Evolutionary conservation across 148 eudicot genomes (phyloP).

Genomic region (Pouteria glomerata): DNA sequence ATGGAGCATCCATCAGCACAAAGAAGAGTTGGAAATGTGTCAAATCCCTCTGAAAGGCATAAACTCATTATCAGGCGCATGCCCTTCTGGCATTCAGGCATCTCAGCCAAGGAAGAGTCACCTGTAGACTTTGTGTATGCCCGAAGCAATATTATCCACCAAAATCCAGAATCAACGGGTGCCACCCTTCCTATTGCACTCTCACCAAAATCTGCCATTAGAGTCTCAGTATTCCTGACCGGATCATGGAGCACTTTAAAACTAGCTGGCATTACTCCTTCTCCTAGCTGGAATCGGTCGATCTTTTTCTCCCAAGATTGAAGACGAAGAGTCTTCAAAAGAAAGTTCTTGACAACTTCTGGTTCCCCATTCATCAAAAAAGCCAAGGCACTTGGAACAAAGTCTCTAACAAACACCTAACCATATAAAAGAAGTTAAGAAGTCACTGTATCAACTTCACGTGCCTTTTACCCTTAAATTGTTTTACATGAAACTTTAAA

Average conservation of each 20-base stretch:
- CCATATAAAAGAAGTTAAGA: constrained; percentile 13
- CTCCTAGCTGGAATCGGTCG: constrained; percentile 84
- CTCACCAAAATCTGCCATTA: constrained; percentile 96
- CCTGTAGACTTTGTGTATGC: constrained; percentile 92
- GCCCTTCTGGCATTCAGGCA: constrained; percentile 96
- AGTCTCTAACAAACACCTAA: constrained; percentile 95
- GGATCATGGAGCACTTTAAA: constrained; percentile 90
- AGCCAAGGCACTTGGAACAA: constrained; percentile 97
- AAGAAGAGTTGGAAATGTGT: constrained; percentile 93
- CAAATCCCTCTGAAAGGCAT: constrained; percentile 95
- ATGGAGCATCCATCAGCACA: constrained; percentile 96
- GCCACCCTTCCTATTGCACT: constrained; percentile 98
- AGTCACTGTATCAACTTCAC: background rate
- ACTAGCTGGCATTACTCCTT: constrained; percentile 99
- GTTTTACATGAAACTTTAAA: too few relatives aligned
- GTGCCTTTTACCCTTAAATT: background rate
- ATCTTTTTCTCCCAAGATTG: constrained; percentile 96
- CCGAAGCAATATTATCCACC: constrained; percentile 96
- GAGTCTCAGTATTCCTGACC: constrained; percentile 67
- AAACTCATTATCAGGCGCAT: constrained; percentile 79
- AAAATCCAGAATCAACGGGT: constrained; percentile 94
- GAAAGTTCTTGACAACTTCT: constrained; percentile 81
- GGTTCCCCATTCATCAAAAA: constrained; percentile 95
- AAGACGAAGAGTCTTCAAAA: constrained; percentile 85
- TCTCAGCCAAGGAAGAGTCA: constrained; percentile 82